These are phyloP conservation scores for Vicia faba DNA, from an alignment of 306 rosid species.

Conservation along the genomic window DNA sequence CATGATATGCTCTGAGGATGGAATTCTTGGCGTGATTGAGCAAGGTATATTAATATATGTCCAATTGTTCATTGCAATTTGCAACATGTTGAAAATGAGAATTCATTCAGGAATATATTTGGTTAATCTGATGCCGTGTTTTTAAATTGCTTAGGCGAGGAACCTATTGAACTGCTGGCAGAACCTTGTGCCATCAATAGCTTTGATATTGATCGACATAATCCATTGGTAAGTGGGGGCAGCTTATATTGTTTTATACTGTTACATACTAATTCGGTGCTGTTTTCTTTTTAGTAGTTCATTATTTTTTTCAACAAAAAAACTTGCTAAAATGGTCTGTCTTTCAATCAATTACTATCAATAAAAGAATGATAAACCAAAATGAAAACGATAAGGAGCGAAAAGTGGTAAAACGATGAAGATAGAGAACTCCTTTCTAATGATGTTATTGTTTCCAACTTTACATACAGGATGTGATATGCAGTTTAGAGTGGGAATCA, in stretches of 20 bases:
- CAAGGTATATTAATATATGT: slow-evolving; percentile 89
- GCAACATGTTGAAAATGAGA: slow-evolving; percentile 25
- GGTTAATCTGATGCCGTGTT: slow-evolving; percentile 8
- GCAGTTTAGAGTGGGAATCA: slow-evolving; percentile 94
- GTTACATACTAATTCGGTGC: not conserved
- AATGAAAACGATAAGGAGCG: not conserved
- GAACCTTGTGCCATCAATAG: slow-evolving; percentile 96
- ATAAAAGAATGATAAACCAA: not conserved
- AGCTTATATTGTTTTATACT: slow-evolving; percentile 16
- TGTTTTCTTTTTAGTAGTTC: not conserved
- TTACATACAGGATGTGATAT: slow-evolving; percentile 74
- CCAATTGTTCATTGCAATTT: slow-evolving; percentile 16
- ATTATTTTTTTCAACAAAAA: not conserved
- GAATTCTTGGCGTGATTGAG: slow-evolving; percentile 75
- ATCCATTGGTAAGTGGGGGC: slow-evolving; percentile 71
- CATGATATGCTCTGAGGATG: slow-evolving; percentile 92
- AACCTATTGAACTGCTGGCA: slow-evolving; percentile 72
- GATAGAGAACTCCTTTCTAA: slow-evolving; percentile 22
- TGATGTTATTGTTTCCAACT: slow-evolving; percentile 22
- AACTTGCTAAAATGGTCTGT: slow-evolving; percentile 4
- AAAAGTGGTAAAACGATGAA: not conserved
- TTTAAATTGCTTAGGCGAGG: slow-evolving; percentile 58
- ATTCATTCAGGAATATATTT: slow-evolving; percentile 16
- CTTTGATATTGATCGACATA: slow-evolving; percentile 81
- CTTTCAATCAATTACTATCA: not conserved